Evolutionary conservation across 257 asterid species (phyloP), one percentile per base, ranked within the genome.

Genomic region (Linderniella brevidens): DNA sequence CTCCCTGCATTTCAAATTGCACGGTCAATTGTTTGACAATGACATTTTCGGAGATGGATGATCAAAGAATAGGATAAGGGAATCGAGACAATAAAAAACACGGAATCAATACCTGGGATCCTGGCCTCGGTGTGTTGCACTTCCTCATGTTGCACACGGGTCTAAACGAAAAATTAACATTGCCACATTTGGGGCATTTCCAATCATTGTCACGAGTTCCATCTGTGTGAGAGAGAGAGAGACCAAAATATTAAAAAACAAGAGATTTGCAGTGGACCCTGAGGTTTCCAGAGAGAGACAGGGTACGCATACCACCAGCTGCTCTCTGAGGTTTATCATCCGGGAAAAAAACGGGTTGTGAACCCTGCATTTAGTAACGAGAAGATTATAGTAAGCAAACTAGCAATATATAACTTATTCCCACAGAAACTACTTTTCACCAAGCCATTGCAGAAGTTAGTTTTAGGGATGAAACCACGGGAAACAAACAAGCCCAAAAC

Each of bases 151-250:
- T 80, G 65, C 88, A 80, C 19, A 74, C 75, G 11, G 75, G 64
- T 64, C 92, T 74, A 55, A 80, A 80, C 41, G 92, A 77, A 57
- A 77, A 80, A 57, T 80, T 77, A 56, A 80, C 74, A 41, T 80
- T 80, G 38, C 87, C 82, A 63, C 92, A 80, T 61, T 80, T 77
- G 16, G 92, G 92, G 56, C 92, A 80, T n/a, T 57, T 52, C 92
- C 92, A 80, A 58, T 80, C 87, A 55, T 75, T 74, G 57, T 77
- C 92, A 40, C 84, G 87, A 13, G 77, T 64, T 64, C 73, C 93
- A 65, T 68, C 93, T 80, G 57, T 16, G 29, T 54, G 58, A 52
- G 18, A 29, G 57, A 13, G 44, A n/a, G n/a, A n/a, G n/a, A 9
- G 19, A 2, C 32, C 41, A 35, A 43, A 20, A 19, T 42, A 8